Evolutionary conservation across 2,329 filamentous ascomycete species (phyloP).

Genomic region (Pseudopithomyces maydicus): DNA sequence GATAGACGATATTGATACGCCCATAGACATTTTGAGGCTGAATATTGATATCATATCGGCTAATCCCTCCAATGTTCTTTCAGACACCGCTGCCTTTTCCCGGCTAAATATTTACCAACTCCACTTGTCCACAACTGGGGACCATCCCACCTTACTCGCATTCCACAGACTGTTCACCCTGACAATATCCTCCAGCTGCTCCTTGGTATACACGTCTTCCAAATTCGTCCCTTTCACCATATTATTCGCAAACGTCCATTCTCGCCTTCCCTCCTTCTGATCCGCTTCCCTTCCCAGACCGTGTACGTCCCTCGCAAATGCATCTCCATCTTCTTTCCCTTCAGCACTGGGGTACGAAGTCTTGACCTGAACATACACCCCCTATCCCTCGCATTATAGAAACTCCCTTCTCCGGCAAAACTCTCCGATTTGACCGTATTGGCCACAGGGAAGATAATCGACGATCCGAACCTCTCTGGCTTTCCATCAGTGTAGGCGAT

Average conservation of each 20-base stretch:
- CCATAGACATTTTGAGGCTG: too few relatives aligned
- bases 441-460: slow-evolving; percentile 12
- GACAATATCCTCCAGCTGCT: slow-evolving; percentile 9
- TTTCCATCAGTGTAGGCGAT: slow-evolving; percentile 19
- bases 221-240: slow-evolving; percentile 7
- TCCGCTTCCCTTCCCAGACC: slow-evolving; percentile 9
- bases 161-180: slow-evolving; percentile 14
- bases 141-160: slow-evolving; percentile 12
- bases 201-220: slow-evolving; percentile 12
- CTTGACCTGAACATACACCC: slow-evolving; percentile 14
- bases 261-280: not conserved
- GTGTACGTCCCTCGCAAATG: slow-evolving; percentile 9
- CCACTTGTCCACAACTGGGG: slow-evolving; percentile 11
- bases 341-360: slow-evolving; percentile 9
- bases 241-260: slow-evolving; percentile 19
- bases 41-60: too few relatives aligned
- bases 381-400: slow-evolving; percentile 11
- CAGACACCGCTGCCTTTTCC: not conserved
- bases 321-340: slow-evolving; percentile 12
- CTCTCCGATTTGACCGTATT: not conserved
- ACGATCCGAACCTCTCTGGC: slow-evolving; percentile 17
- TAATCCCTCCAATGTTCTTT: too few relatives aligned
- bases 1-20: too few relatives aligned
- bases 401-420: not conserved
- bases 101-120: not conserved